A percentile compares a stretch with the other conserved stretches of the same genome.
phyloP scores from a whole-genome alignment of 352 stramenopile species.

The Globisporangium echinulatum region DNA sequence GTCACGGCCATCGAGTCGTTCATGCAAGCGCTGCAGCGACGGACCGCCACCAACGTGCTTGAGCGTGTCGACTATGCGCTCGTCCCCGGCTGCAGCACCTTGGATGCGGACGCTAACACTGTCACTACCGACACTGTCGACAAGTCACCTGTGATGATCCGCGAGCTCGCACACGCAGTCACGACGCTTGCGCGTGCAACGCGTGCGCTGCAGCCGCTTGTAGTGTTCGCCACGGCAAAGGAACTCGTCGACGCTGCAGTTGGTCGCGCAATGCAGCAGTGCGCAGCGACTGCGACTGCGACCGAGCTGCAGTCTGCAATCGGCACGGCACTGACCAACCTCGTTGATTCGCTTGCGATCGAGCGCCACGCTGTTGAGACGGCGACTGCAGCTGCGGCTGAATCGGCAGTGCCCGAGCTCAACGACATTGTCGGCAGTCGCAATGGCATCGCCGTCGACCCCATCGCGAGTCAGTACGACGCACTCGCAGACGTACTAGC shows the following conservation, averaged over 20 bases:
- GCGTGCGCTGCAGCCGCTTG: slow-evolving; percentile 1
- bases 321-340: background rate
- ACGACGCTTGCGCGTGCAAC: slow-evolving; percentile 8
- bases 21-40: slow-evolving; percentile 21
- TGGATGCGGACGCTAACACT: no score
- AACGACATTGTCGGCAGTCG: slow-evolving; percentile 18
- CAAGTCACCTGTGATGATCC: background rate
- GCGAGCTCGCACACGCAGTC: slow-evolving; percentile 23
- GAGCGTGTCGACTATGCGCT: slow-evolving; percentile 15
- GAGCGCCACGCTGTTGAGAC: background rate
- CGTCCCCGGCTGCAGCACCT: background rate
- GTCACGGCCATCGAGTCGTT: slow-evolving; percentile 21
- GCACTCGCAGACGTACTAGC: slow-evolving; percentile 23
- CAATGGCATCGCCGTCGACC: background rate
- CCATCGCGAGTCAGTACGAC: slow-evolving; percentile 17
- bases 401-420: slow-evolving; percentile 38
- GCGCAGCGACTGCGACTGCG: slow-evolving; percentile 14
- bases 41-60: slow-evolving; percentile 18
- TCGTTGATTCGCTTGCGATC: background rate
- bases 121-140: no score
- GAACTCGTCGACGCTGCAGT: slow-evolving; percentile 36
- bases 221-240: slow-evolving; percentile 24
- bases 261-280: slow-evolving; percentile 27
- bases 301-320: background rate
- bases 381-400: slow-evolving; percentile 1